Evolutionary conservation across 2,329 filamentous ascomycete genomes (phyloP), one percentile per base, ranked within the genome.

Genomic region (Colletotrichum brevisporum): DNA sequence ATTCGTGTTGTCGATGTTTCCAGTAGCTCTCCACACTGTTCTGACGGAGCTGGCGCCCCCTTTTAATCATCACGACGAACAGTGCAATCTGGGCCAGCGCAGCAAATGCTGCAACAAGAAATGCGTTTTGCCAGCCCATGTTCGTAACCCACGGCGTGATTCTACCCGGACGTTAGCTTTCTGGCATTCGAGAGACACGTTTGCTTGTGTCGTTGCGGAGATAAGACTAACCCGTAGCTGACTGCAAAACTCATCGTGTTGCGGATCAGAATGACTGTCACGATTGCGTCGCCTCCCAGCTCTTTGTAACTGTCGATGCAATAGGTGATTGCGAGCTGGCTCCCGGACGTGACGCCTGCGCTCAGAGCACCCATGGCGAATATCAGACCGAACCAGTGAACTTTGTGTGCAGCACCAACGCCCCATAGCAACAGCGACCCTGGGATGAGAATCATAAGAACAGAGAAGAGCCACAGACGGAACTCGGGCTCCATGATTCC

Each of bases 371-470:
- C 77, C 79, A 83, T 83, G 48, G 79, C 81, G 48, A 83, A 76
- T 2, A 83, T 72, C 5, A 83, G 77, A 1, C 79, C 82, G 53
- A 83, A 80, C 81, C 81, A 83, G 57, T 83, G 82, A 4, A 83
- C 73, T 1, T 77, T 69, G 47, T 80, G 77, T 1, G 78, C 76
- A 0, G 82, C 76, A 12, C 77, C 76, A 8, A 77, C 74, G 15
- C 76, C 76, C 76, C 76, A 77, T 5, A 78, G 71, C 27, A 78
- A 36, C 13, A 72, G 21, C 24, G 39, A 50, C 2, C 56, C 61
- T 2, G 68, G 66, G 6, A 69, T 43, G 3, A 59, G 4, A 47
- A 65, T 10, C n/a, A 65, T 48, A 72, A 73, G 4, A 70, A 73
- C 6, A 73, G 26, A 41, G 24, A 82, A 80, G 0, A 81, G 76